A percentile compares a stretch with the other conserved stretches of the same genome.
Conservation (phyloP, 352 stramenopile genomes). For the Globisporangium spinosum region DNA sequence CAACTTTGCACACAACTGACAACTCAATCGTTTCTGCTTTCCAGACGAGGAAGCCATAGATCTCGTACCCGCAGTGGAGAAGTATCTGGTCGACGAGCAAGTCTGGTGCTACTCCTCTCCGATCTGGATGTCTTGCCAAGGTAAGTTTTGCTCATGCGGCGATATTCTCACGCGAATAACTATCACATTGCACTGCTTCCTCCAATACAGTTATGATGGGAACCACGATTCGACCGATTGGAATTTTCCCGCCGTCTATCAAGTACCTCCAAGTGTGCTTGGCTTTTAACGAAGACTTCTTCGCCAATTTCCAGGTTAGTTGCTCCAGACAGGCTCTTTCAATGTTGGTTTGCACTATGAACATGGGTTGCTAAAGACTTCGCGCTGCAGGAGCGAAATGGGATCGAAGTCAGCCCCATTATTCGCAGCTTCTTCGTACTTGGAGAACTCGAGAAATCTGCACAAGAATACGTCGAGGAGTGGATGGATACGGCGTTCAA, state of each 20-base stretch:
- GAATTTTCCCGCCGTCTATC: slow-evolving; percentile 2
- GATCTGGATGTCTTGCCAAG: slow-evolving; percentile 37
- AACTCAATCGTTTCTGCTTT: not conserved
- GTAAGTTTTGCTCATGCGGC: slow-evolving; percentile 16
- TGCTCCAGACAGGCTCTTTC: not conserved
- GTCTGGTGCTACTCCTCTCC: slow-evolving; percentile 34
- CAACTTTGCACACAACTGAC: not conserved
- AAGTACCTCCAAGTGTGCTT: slow-evolving; percentile 44
- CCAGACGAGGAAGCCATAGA: slow-evolving; percentile 52
- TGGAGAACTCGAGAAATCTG: slow-evolving; percentile 36
- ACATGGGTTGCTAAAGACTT: not conserved
- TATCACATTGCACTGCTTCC: slow-evolving; percentile 8
- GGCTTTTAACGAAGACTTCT: slow-evolving; percentile 34
- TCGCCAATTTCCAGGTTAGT: slow-evolving; percentile 37
- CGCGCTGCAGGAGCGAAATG: slow-evolving; percentile 15
- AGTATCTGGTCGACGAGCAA: slow-evolving; percentile 33
- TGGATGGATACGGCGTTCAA: slow-evolving; percentile 20
- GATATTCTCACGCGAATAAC: not conserved
- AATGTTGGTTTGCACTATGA: slow-evolving; percentile 4
- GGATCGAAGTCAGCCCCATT: slow-evolving; percentile 17
- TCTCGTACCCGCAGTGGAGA: slow-evolving; percentile 41
- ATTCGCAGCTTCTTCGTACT: slow-evolving; percentile 34
- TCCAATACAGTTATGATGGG: slow-evolving; percentile 14
- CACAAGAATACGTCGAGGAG: slow-evolving; percentile 29
- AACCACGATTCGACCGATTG: slow-evolving; percentile 7